phyloP scores from a whole-genome alignment of 1,139 yeast species.

The Hemisphaericaspora xylanilytica region DNA sequence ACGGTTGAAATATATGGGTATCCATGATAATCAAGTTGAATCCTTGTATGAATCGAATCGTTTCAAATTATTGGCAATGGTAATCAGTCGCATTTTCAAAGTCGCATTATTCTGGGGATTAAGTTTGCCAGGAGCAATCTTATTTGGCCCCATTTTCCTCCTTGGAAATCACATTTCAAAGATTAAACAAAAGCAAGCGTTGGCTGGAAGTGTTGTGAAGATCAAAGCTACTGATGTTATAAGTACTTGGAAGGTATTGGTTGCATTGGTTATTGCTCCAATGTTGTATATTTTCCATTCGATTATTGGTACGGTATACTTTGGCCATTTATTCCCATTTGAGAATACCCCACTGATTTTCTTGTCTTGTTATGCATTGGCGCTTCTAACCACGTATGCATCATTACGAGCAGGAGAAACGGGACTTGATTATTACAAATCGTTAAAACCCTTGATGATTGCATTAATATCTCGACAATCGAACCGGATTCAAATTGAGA shows the following conservation, averaged over 20 bases:
- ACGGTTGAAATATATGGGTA: conserved; percentile 31
- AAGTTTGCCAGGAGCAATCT: conserved; percentile 42
- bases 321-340: conserved; percentile 18
- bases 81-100: conserved; percentile 29
- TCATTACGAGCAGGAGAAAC: conserved; percentile 45
- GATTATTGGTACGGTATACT: conserved; percentile 33
- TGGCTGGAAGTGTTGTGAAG: conserved; percentile 43
- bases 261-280: conserved; percentile 46
- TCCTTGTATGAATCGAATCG: conserved; percentile 29
- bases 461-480: conserved; percentile 44
- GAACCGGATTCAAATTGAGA: conserved; percentile 39
- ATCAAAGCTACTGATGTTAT: conserved; percentile 47
- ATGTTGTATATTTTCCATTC: conserved; percentile 42
- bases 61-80: conserved; percentile 24
- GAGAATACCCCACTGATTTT: conserved; percentile 20
- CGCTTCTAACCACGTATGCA: conserved; percentile 42
- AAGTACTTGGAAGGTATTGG: conserved; percentile 48
- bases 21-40: conserved; percentile 48
- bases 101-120: conserved; percentile 34
- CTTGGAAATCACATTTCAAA: conserved; percentile 34
- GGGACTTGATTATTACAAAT: conserved; percentile 40
- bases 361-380: conserved; percentile 35
- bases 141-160: conserved; percentile 46
- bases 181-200: conserved; percentile 40
- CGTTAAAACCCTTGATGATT: conserved; percentile 37